Conservation (phyloP, 2,329 filamentous ascomycete genomes). For the Mariannaea sp. region DNA sequence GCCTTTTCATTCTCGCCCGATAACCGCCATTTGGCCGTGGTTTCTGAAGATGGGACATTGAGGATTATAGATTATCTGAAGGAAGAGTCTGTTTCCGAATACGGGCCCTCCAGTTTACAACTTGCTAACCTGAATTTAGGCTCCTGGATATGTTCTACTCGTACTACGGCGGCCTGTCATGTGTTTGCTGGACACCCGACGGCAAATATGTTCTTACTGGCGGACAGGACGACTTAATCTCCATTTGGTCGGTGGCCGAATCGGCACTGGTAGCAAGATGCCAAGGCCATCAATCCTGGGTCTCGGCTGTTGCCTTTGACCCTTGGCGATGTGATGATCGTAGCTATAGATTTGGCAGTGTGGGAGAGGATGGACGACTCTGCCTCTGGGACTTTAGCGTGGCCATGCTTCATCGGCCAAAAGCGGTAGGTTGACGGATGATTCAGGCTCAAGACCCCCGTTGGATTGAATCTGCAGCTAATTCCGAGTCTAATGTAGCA, state of each 20-base stretch:
- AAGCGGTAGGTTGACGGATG: conserved; percentile 64
- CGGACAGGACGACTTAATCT: conserved; percentile 93
- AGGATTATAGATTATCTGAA: conserved; percentile 90
- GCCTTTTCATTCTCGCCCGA: conserved; percentile 93
- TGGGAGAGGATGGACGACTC: conserved; percentile 89
- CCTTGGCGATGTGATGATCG: conserved; percentile 95
- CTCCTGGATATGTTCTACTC: conserved; percentile 86
- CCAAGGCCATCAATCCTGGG: conserved; percentile 95
- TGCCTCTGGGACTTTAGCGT: conserved; percentile 98
- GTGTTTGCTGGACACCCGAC: conserved; percentile 97
- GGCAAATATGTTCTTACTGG: conserved; percentile 95
- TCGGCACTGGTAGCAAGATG: conserved; percentile 86
- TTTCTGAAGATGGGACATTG: conserved; percentile 88
- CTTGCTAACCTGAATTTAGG: conserved; percentile 49
- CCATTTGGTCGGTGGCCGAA: conserved; percentile 91
- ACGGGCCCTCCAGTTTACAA: not conserved
- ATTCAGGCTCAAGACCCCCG: conserved; percentile 1
- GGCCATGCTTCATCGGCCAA: conserved; percentile 91
- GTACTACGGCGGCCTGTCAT: conserved; percentile 92
- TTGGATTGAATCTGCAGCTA: conserved; percentile 19
- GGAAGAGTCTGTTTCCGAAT: conserved; percentile 70
- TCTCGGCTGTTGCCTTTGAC: conserved; percentile 91
- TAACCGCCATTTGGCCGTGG: conserved; percentile 82
- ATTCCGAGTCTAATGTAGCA: conserved; percentile 24
- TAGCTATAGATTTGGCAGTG: conserved; percentile 94